Percentiles rank a stretch among this genome's conserved stretches.
Evolutionary conservation across 106 monocot genomes (phyloP).

Genomic region (Dioscorea dumetorum): DNA sequence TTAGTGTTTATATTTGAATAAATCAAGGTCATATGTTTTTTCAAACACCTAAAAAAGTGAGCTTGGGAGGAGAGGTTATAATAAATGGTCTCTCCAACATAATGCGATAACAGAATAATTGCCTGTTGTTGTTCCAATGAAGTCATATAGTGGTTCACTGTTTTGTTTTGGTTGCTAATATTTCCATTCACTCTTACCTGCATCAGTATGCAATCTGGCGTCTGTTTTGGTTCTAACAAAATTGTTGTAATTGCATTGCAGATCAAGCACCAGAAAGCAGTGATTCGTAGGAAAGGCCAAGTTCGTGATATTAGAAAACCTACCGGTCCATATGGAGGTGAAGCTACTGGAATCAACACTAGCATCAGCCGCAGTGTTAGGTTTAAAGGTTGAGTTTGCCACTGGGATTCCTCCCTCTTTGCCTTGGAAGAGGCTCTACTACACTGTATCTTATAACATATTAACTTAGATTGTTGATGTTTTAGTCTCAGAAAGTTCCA

Average conservation of each 20-base stretch:
- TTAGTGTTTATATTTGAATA: too few species aligned
- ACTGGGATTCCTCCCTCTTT: too few species aligned
- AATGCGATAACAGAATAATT: too few species aligned
- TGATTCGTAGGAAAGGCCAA: slow-evolving; percentile 73
- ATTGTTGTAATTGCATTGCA: slow-evolving; percentile 10
- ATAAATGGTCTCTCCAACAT: too few species aligned
- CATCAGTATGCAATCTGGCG: not conserved
- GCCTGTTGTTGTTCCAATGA: too few species aligned
- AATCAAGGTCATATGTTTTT: too few species aligned
- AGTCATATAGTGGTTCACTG: too few species aligned
- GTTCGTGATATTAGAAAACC: slow-evolving; percentile 80
- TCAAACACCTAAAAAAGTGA: too few species aligned
- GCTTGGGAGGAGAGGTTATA: too few species aligned
- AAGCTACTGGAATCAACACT: slow-evolving; percentile 64
- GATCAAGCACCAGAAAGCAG: slow-evolving; percentile 77
- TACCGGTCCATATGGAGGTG: slow-evolving; percentile 81
- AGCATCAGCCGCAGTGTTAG: slow-evolving; percentile 69
- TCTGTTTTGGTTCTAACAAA: not conserved
- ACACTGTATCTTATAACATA: not conserved
- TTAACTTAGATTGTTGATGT: not conserved
- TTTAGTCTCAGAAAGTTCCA: not conserved
- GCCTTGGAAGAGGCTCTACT: not conserved
- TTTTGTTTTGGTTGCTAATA: too few species aligned
- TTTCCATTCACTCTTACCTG: too few species aligned
- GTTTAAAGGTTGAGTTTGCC: slow-evolving; percentile 37